Evolutionary conservation across 805 yeast genomes (phyloP), one percentile per base, ranked within the genome.

Genomic region (Saturnispora diversa): DNA sequence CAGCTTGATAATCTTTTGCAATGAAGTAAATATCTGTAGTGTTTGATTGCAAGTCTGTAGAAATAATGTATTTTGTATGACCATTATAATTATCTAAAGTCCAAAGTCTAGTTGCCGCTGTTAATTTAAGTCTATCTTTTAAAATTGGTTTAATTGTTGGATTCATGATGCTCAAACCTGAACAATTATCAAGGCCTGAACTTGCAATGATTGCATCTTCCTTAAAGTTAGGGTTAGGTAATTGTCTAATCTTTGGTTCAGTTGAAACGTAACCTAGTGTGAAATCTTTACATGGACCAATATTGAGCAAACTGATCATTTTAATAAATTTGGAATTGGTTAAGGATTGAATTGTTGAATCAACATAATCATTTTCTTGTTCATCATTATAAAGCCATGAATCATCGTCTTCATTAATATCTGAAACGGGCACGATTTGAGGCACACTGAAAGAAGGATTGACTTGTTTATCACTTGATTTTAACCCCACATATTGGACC

Each of bases 31-130:
- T 72, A 52, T 83, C 87, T 17, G 86, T 77, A 47, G 77, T 79
- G 37, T 68, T 68, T 44, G 75, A 74, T 15, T 68, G 61, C 30
- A 74, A 72, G 54, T 81, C 88, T 0, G 94, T 81, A 0, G 94
- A 81, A 16, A 85, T 69, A 35, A 85, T 63, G 53, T 72, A 84
- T 52, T 76, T 76, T 24, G 66, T 65, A 35, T 63, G 60, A 2
- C 57, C 63, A 22, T 50, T 51, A 7, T 37, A 46, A 31, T 56
- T 55, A 44, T 65, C 60, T 22, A 84, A 58, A 31, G 83, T 81
- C 94, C 94, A 87, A 51, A 84, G 69, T 50, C 79, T 75, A 48
- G 79, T 75, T 25, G 82, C 79, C 53, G 77, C 81, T 16, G 80
- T 80, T 52, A 83, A 83, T 45, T 75, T 77, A 39, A 84, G 66